A percentile compares a stretch with the other conserved stretches of the same genome.
These are phyloP conservation scores for Styphnolobium japonicum DNA, from an alignment of 306 rosid genomes.

Conservation along the genomic window DNA sequence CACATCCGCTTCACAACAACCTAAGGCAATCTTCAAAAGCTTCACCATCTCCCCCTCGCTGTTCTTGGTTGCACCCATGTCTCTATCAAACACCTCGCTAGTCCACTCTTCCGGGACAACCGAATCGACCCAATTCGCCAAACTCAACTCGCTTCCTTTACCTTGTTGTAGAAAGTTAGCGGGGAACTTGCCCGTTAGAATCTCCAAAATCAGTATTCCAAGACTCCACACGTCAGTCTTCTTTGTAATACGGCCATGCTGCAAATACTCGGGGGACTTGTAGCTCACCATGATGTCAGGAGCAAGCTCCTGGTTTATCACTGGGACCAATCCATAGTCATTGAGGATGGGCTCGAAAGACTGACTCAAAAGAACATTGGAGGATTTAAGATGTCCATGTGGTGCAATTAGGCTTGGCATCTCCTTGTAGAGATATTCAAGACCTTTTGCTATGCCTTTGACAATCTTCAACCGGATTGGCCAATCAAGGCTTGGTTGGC, in stretches of 20 bases:
- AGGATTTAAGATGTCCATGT: conserved; percentile 84
- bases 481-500: conserved; percentile 65
- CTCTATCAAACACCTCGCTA: conserved; percentile 55
- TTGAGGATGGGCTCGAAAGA: conserved; percentile 56
- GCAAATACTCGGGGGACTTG: conserved; percentile 79
- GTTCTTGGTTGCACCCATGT: conserved; percentile 26
- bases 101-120: conserved; percentile 47
- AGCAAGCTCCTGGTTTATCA: conserved; percentile 77
- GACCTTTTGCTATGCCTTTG: conserved; percentile 67
- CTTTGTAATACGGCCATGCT: conserved; percentile 63
- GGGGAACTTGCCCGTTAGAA: conserved; percentile 62
- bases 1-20: conserved; percentile 63
- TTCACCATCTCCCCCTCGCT: conserved; percentile 48
- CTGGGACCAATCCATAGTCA: conserved; percentile 73
- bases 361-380: conserved; percentile 68
- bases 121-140: conserved; percentile 57
- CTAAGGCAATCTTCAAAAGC: conserved; percentile 68
- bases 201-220: conserved; percentile 70
- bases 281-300: conserved; percentile 62
- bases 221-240: conserved; percentile 89
- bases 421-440: conserved; percentile 58
- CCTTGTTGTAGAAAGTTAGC: conserved; percentile 49
- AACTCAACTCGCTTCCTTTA: conserved; percentile 49
- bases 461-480: conserved; percentile 60
- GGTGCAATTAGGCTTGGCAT: conserved; percentile 60